Conservation (phyloP, 805 yeast genomes). For the Saccharomycopsis lassenensis region DNA sequence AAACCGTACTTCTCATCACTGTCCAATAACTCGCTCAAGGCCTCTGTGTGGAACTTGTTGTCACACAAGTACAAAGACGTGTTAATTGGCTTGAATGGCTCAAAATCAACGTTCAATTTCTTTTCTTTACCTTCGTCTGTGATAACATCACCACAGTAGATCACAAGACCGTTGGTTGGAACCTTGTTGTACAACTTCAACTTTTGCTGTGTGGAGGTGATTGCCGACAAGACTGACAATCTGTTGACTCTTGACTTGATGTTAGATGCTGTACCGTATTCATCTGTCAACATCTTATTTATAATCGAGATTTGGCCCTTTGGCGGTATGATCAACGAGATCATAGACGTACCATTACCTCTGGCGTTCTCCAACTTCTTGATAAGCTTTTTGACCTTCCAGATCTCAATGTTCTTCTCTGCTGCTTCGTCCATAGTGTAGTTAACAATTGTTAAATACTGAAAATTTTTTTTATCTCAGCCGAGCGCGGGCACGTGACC, state of each 20-base stretch:
- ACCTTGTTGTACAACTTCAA: slow-evolving; percentile 79
- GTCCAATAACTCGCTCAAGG: slow-evolving; percentile 84
- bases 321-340: slow-evolving; percentile 92
- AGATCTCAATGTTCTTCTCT: slow-evolving; percentile 94
- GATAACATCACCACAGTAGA: slow-evolving; percentile 97
- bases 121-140: slow-evolving; percentile 97
- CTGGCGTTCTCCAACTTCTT: slow-evolving; percentile 81
- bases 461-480: too few species aligned
- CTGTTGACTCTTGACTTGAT: slow-evolving; percentile 97
- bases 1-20: slow-evolving; percentile 95
- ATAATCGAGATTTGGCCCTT: slow-evolving; percentile 82
- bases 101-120: slow-evolving; percentile 93
- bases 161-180: slow-evolving; percentile 90
- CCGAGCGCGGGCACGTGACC: too few species aligned
- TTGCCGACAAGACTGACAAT: slow-evolving; percentile 88
- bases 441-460: too few species aligned
- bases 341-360: slow-evolving; percentile 99
- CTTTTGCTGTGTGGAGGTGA: slow-evolving; percentile 96
- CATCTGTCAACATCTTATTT: slow-evolving; percentile 91
- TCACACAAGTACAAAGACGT: slow-evolving; percentile 95
- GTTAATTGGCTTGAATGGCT: slow-evolving; percentile 98
- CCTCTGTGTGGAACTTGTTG: slow-evolving; percentile 97
- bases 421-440: slow-evolving; percentile 78
- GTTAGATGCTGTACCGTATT: slow-evolving; percentile 97
- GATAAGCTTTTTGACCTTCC: slow-evolving; percentile 96